Percentiles rank a stretch among this genome's conserved stretches.
Conservation (phyloP, 805 yeast species). For the Sungouiella thailandica region DNA sequence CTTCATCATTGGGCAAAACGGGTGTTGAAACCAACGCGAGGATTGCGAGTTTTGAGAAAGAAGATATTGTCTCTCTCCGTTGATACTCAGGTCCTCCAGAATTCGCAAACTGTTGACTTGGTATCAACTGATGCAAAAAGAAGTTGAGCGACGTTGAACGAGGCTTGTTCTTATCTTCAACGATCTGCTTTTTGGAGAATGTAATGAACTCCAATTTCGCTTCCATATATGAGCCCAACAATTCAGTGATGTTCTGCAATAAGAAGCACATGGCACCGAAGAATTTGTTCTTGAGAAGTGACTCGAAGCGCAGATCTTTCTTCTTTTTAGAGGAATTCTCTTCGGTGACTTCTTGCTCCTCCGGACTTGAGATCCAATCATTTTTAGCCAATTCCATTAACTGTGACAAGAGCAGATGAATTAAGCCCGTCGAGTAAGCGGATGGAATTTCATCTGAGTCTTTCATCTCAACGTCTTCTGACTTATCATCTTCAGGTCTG, state of each 20-base stretch:
- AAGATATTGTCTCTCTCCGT: conserved; percentile 52
- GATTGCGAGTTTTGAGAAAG: conserved; percentile 57
- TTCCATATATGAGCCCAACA: conserved; percentile 72
- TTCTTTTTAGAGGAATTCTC: conserved; percentile 1
- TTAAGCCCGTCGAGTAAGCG: conserved; percentile 46
- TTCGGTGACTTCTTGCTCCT: conserved; percentile 2
- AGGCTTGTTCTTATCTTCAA: conserved; percentile 49
- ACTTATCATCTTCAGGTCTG: conserved; percentile 6
- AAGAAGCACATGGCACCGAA: conserved; percentile 67
- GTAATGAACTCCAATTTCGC: conserved; percentile 80
- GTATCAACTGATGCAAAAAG: conserved; percentile 68
- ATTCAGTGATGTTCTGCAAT: conserved; percentile 62
- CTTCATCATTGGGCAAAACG: conserved; percentile 44
- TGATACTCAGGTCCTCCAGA: conserved; percentile 38
- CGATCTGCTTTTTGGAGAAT: conserved; percentile 53
- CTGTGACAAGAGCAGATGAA: conserved; percentile 60
- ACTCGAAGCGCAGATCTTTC: conserved; percentile 10
- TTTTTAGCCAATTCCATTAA: conserved; percentile 45
- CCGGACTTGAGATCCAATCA: conserved; percentile 28
- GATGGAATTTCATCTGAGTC: conserved; percentile 14
- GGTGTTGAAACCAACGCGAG: conserved; percentile 58
- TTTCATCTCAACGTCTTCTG: conserved; percentile 24
- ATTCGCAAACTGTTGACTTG: conserved; percentile 42
- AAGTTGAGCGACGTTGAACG: conserved; percentile 74
- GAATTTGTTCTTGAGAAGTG: conserved; percentile 43